Percentiles rank a stretch among this genome's conserved stretches.
These are phyloP conservation scores for Neopestalotiopsis rosae DNA, from an alignment of 2,329 filamentous ascomycete species.

Conservation along the genomic window DNA sequence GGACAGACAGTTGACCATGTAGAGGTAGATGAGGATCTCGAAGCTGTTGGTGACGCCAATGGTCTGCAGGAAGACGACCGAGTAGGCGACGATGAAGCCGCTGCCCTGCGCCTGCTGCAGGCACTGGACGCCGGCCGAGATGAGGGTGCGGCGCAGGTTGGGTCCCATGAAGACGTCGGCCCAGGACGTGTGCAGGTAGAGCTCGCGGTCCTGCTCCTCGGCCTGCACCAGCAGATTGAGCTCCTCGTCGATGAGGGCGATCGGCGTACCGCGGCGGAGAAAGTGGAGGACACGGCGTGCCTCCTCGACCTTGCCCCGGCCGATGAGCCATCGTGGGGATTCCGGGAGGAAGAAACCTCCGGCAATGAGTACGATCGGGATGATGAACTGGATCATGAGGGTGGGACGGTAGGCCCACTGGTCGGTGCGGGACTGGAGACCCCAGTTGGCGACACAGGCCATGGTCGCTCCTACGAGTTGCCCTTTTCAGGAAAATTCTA, in stretches of 20 bases:
- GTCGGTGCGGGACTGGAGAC: slow-evolving; percentile 19
- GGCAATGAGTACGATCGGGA: slow-evolving; percentile 45
- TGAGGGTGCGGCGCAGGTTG: slow-evolving; percentile 26
- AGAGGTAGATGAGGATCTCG: slow-evolving; percentile 23
- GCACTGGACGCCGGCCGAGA: slow-evolving; percentile 24
- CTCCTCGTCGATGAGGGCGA: slow-evolving; percentile 22
- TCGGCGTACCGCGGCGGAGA: slow-evolving; percentile 19
- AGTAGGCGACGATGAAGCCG: slow-evolving; percentile 26
- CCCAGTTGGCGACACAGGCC: slow-evolving; percentile 23
- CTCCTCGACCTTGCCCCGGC: slow-evolving; percentile 22
- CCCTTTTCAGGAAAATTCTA: background rate
- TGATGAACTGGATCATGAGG: slow-evolving; percentile 25
- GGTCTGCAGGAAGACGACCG: slow-evolving; percentile 30
- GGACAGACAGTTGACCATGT: slow-evolving; percentile 22
- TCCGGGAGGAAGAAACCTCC: slow-evolving; percentile 28
- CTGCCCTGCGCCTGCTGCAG: slow-evolving; percentile 29
- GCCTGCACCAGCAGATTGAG: slow-evolving; percentile 22
- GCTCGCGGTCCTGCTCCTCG: slow-evolving; percentile 22
- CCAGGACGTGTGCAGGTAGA: slow-evolving; percentile 22
- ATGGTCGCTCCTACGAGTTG: slow-evolving; percentile 23
- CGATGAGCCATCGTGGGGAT: slow-evolving; percentile 24
- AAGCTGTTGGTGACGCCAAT: slow-evolving; percentile 25
- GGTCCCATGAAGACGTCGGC: slow-evolving; percentile 24
- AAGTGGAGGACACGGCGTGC: slow-evolving; percentile 21
- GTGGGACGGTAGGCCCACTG: slow-evolving; percentile 26